A percentile compares a stretch with the other conserved stretches of the same genome.
phyloP scores from a whole-genome alignment of 768 basidiomycete species.

The Phaeotremella skinneri region DNA sequence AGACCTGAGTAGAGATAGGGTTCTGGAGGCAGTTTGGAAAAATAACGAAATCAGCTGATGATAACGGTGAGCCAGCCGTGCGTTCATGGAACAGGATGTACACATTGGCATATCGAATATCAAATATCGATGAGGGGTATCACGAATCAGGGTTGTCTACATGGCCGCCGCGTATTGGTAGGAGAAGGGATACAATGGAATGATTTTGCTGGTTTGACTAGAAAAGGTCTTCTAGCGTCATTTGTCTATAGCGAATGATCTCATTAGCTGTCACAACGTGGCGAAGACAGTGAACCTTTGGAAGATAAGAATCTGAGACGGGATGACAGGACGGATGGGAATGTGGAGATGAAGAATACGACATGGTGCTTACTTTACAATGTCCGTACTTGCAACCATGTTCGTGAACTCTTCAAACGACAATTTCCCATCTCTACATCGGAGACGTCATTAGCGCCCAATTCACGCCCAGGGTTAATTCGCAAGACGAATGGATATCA shows the following conservation, averaged over 20 bases:
- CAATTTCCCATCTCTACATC: conserved; percentile 77
- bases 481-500: background rate
- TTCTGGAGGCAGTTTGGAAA: no score
- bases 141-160: no score
- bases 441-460: background rate
- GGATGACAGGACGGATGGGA: background rate
- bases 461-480: background rate
- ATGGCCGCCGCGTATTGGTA: no score
- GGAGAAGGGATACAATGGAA: background rate
- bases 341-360: background rate
- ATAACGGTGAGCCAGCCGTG: no score
- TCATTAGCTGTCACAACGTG: background rate
- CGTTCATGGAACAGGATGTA: no score
- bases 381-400: conserved; percentile 98
- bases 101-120: no score
- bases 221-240: conserved; percentile 48
- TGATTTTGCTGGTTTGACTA: conserved; percentile 9
- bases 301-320: background rate
- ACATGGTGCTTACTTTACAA: conserved; percentile 64
- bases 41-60: no score
- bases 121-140: no score
- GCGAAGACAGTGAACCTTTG: background rate
- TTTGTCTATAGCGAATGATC: conserved; percentile 32
- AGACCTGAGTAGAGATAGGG: no score
- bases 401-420: conserved; percentile 94